Base-by-base conservation (phyloP, 2,329 filamentous ascomycete species). In the Colletotrichum sojae region DNA sequence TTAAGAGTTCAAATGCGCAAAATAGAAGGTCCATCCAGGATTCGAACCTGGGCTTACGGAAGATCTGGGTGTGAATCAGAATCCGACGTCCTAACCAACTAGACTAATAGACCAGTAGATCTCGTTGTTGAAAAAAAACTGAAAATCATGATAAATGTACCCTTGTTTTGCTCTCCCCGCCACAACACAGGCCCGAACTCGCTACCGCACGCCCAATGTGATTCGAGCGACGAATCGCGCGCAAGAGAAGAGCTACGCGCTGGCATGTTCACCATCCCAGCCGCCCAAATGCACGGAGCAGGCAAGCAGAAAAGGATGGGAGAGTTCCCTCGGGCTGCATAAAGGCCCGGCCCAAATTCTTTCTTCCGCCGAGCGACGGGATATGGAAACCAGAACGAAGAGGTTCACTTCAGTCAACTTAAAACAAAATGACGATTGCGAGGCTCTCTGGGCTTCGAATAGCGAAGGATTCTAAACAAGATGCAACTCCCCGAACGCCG, bases 81-180 rank as follows among this genome's bases (percentile, higher is more conserved):
- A 69, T 69, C 67, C 67, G 67, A 69, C 67, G 67, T 69, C 67
- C 56, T 69, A 69, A 69, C 67, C 67, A 69, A 69, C 67, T 69
- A 69, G 67, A 69, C 67, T 69, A 69, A 69, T 69, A 67, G 67
- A 69, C 67, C 67, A 3, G 0, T 25, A 13, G 10, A 1, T 6
- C 0, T 36, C 4, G 22, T 53, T 16, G 25, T 18, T 18, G 48
- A 20, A 43, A 1, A 5, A n/a, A n/a, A n/a, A n/a, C n/a, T n/a
- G n/a, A n/a, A n/a, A n/a, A n/a, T n/a, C n/a, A n/a, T n/a, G n/a
- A n/a, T n/a, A 43, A 1, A 5, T 43, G 5, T 43, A 10, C 40
- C 40, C 8, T 10, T 6, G 2, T 1, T 12, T 8, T 10, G 31
- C 31, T 10, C 9, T 36, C 31, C 31, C 31, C 31, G 31, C 9